These are phyloP conservation scores for Tylopilus plumbeoviolaceoides DNA, from an alignment of 768 basidiomycete species.

Conservation along the genomic window DNA sequence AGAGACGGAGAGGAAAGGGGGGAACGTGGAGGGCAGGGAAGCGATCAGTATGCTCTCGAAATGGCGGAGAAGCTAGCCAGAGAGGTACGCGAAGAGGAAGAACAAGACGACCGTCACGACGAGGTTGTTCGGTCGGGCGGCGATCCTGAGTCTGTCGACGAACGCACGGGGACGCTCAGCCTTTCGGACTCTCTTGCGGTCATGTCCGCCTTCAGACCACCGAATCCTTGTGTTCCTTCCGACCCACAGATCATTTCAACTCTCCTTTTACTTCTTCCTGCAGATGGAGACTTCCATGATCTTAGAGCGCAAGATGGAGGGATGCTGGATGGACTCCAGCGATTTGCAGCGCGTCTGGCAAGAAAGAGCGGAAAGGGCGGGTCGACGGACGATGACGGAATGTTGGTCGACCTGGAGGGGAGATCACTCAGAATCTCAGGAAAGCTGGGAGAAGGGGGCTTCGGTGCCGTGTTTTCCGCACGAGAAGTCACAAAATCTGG, in stretches of 20 bases:
- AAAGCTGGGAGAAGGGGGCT: constrained; percentile 96
- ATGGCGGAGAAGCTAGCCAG: constrained; percentile 58
- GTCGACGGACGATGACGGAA: constrained; percentile 34
- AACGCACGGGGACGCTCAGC: constrained; percentile 61
- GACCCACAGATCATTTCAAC: constrained; percentile 59
- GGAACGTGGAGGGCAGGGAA: constrained; percentile 29
- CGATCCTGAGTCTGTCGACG: constrained; percentile 40
- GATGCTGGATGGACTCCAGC: constrained; percentile 68
- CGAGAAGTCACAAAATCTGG: constrained; percentile 46
- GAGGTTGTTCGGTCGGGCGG: constrained; percentile 3
- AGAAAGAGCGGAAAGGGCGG: constrained; percentile 33
- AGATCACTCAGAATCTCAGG: constrained; percentile 67
- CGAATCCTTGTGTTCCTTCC: constrained; percentile 89
- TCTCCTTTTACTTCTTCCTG: constrained; percentile 59
- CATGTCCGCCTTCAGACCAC: constrained; percentile 62
- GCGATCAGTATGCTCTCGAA: constrained; percentile 42
- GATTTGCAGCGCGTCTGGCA: constrained; percentile 50
- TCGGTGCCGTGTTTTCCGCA: constrained; percentile 92
- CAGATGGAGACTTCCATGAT: constrained; percentile 61
- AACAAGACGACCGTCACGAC: constrained; percentile 12
- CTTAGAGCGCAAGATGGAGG: constrained; percentile 49
- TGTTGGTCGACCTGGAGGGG: constrained; percentile 59
- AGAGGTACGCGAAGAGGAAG: constrained; percentile 33
- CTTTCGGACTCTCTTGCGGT: constrained; percentile 60
- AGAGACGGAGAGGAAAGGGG: constrained; percentile 30